Base-by-base conservation (phyloP, 352 stramenopile species). In the Pythium oligandrum region DNA sequence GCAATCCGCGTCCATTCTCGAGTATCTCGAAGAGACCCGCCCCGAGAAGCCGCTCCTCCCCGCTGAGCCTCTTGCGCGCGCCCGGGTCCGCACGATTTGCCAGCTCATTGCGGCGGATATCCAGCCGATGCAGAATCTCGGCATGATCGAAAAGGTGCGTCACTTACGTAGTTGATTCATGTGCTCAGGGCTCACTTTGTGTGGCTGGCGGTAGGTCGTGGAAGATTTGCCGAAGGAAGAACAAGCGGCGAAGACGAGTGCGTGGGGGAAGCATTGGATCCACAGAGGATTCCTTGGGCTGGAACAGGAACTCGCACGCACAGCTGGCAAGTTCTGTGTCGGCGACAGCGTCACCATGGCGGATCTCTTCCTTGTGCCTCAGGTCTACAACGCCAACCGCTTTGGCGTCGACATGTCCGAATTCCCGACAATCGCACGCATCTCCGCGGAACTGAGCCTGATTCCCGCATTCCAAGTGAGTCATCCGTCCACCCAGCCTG, bases 1-100 rank as follows among this genome's bases (percentile, higher is more conserved):
- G 35, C 92, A 98, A 63, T 97, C 84, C 0, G 58, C 86, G 34
- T 86, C 90, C 8, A 98, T 98, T 54, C 75, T 98, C 57, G 90
- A 98, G 61, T 98, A 97, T 62, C 63, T 98, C 11, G 90, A 98
- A 40, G 75, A 90, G 52, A 86, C 75, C 32, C 90, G 86, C 61
- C 69, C 85, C 1, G 57, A 78, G 57, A 64, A 71, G 36, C 63
- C 73, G 33, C 58, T 97, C 46, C 65, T 97, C 49, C 91, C 90
- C 4, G 56, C 57, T 10, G 81, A 96, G 55, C 59, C 70, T 6
- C 60, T 90, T 40, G 63, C 78, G 12, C 77, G 84, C 33, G 81
- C 84, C 9, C 75, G 83, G 30, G 86, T 91, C 32, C 81, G 84
- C 64, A 91, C 95, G 63, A 71, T 98, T 48, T 90, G 82, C 31